Evolutionary conservation across 176 grass and related monocot species (phyloP).

Genomic region (Eleusine indica): DNA sequence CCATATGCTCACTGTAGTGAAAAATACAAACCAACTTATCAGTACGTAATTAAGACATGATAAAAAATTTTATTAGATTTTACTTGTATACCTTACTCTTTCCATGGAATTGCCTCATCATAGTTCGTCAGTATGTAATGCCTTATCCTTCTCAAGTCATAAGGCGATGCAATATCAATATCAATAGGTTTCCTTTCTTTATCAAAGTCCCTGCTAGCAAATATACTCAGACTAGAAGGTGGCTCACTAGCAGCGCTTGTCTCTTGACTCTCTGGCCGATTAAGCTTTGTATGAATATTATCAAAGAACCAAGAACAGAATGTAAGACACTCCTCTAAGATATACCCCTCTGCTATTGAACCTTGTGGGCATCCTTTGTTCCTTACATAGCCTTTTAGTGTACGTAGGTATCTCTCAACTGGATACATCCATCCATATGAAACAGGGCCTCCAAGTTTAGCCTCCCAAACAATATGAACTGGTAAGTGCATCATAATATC

Average conservation of each 20-base stretch:
- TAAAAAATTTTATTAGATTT: no score
- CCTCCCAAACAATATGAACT: no score
- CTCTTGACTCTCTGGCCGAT: not conserved
- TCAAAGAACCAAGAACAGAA: constrained; percentile 29
- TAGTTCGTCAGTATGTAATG: constrained; percentile 9
- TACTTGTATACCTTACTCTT: not conserved
- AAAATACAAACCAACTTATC: not conserved
- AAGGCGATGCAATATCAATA: not conserved
- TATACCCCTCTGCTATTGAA: no score
- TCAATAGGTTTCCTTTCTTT: not conserved
- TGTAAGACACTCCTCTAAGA: constrained; percentile 15
- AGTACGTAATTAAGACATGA: not conserved
- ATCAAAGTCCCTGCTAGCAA: not conserved
- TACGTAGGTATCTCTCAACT: no score
- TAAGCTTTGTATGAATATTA: constrained; percentile 7
- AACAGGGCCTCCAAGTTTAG: no score
- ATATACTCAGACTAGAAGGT: not conserved
- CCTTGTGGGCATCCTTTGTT: no score
- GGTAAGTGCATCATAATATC: no score
- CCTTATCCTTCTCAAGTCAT: not conserved
- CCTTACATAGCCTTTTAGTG: no score
- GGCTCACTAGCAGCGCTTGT: not conserved
- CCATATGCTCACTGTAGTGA: no score
- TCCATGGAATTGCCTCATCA: not conserved
- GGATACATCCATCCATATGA: no score